Base-by-base conservation (phyloP, 2,329 filamentous ascomycete species). In the Botrytis fabae region DNA sequence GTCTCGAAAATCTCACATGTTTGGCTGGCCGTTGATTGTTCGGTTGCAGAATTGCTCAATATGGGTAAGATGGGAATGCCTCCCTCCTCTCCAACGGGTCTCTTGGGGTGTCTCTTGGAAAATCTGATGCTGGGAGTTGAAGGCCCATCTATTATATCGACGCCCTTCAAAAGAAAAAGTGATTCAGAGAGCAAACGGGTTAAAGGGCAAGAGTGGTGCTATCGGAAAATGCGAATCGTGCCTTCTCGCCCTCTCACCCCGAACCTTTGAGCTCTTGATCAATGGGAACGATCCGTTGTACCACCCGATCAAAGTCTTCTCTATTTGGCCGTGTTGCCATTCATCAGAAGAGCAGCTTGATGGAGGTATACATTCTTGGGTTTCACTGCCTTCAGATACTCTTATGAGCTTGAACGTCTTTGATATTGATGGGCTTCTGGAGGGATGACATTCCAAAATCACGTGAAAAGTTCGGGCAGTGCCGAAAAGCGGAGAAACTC, bases 401-500 rank as follows among this genome's bases (percentile, higher is more conserved):
- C 48, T 54, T 51, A 6, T n/a, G 12, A 5, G 7, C 25, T 54
- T 8, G 2, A 54, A 14, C 5, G n/a, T n/a, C 48, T 54, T n/a
- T 2, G 7, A n/a, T 16, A n/a, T n/a, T 16, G 48, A 57, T 57
- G 12, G n/a, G 51, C 14, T 18, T 28, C 25, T 54, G 51, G 5
- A 16, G n/a, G 16, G 14, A 54, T 18, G n/a, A 28, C 51, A 57
- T 9, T 16, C n/a, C 16, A 57, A 2, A 18, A 2, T 57, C 51
- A 57, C 51, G n/a, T 57, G n/a, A 1, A 57, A 2, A 2, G 2
- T 7, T 57, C 51, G 51, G 51, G 51, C 28, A 57, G 14, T 57
- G 51, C 51, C 51, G 51, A 57, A 57, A 57, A 54, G 25, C 65
- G 65, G 65, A 68, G 48, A 68, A 68, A 28, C n/a, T 32, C 14